These are phyloP conservation scores for Hansenula sp. DNA, from an alignment of 1,139 yeast genomes.

Conservation along the genomic window DNA sequence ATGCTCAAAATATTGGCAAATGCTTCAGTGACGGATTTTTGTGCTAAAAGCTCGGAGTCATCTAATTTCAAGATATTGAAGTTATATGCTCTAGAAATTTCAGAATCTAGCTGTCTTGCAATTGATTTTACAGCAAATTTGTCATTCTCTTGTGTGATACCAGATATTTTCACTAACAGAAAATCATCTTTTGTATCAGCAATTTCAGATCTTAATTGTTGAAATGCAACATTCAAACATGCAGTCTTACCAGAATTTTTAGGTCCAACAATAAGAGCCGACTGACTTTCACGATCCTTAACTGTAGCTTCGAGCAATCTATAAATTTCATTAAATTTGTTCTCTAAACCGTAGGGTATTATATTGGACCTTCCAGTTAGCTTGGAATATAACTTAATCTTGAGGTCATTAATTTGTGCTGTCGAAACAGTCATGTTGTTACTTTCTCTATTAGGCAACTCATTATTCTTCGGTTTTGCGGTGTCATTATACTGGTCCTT, in stretches of 20 bases:
- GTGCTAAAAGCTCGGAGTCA: constrained; percentile 32
- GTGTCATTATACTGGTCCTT: no score
- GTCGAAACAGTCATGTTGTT: no score
- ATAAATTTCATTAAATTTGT: constrained; percentile 46
- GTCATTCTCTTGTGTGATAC: constrained; percentile 73
- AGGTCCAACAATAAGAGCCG: constrained; percentile 78
- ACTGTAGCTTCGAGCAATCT: constrained; percentile 63
- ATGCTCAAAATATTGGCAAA: constrained; percentile 44
- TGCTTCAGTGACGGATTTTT: constrained; percentile 48
- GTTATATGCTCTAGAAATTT: constrained; percentile 21
- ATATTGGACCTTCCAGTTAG: constrained; percentile 17
- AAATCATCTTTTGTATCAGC: constrained; percentile 42
- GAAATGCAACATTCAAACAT: constrained; percentile 55
- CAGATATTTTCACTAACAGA: constrained; percentile 62
- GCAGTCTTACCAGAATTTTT: constrained; percentile 74
- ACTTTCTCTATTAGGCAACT: no score
- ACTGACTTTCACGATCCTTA: constrained; percentile 71
- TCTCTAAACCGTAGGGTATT: constrained; percentile 27
- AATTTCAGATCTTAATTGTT: constrained; percentile 36
- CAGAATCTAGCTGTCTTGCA: constrained; percentile 63
- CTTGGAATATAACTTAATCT: constrained; percentile 19
- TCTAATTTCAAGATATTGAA: constrained; percentile 17
- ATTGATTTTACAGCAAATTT: constrained; percentile 77
- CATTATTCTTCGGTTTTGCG: no score
- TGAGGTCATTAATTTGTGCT: constrained; percentile 2